A percentile compares a stretch with the other conserved stretches of the same genome.
Conservation (phyloP, 805 yeast species). For the Crinitomyces ghanaensis region DNA sequence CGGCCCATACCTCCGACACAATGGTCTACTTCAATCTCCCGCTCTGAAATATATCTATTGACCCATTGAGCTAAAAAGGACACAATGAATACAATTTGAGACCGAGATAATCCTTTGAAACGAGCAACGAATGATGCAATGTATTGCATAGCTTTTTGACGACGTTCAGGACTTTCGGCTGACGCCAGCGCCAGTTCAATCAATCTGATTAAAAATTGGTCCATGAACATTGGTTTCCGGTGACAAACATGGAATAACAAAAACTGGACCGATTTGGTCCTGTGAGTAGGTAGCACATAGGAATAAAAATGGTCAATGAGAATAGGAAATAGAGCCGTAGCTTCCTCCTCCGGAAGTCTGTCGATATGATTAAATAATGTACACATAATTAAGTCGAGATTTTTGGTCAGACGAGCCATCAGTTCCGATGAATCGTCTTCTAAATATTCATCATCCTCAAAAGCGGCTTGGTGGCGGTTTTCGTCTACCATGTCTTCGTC, state of each 20-base stretch:
- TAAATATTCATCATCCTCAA: slow-evolving; percentile 24
- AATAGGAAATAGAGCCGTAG: slow-evolving; percentile 58
- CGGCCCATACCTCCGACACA: slow-evolving; percentile 73
- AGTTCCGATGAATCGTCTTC: slow-evolving; percentile 25
- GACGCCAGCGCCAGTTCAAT: slow-evolving; percentile 74
- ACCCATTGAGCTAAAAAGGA: slow-evolving; percentile 77
- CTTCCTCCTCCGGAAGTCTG: slow-evolving; percentile 38
- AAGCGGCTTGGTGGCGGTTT: no score
- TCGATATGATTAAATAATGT: slow-evolving; percentile 43
- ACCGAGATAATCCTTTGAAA: slow-evolving; percentile 56
- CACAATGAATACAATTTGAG: slow-evolving; percentile 73
- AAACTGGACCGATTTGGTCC: slow-evolving; percentile 80
- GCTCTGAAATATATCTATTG: slow-evolving; percentile 64
- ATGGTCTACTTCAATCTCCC: slow-evolving; percentile 70
- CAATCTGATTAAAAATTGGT: slow-evolving; percentile 68
- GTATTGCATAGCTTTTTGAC: slow-evolving; percentile 86
- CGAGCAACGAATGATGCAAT: slow-evolving; percentile 84
- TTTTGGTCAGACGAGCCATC: slow-evolving; percentile 33
- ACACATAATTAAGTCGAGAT: slow-evolving; percentile 60
- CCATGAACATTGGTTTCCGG: slow-evolving; percentile 69
- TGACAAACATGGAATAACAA: slow-evolving; percentile 73
- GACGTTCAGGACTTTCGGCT: slow-evolving; percentile 54
- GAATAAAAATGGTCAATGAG: slow-evolving; percentile 67
- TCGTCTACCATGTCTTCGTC: slow-evolving; percentile 22
- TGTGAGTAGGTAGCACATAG: slow-evolving; percentile 82